phyloP scores from a whole-genome alignment of 352 stramenopile genomes.

The Phytophthora pluvialis region DNA sequence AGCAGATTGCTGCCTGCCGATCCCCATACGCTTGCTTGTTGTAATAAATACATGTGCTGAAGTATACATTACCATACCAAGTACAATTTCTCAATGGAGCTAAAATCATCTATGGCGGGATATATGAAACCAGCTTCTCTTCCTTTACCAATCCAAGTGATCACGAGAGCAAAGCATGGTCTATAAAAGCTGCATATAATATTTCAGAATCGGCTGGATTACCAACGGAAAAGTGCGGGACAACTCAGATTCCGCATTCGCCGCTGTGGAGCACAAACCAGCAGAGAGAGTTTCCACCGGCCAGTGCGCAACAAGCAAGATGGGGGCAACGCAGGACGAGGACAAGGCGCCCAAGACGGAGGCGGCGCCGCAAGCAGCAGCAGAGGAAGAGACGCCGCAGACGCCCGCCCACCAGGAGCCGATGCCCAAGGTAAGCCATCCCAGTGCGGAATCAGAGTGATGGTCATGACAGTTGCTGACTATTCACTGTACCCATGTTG shows the following conservation, averaged over 20 bases:
- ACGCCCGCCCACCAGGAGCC: background rate
- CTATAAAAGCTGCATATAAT: background rate
- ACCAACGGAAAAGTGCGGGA: slow-evolving; percentile 5
- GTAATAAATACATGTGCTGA: background rate
- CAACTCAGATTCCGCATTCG: slow-evolving; percentile 17
- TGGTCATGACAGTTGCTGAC: slow-evolving; percentile 16
- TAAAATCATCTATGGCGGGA: background rate
- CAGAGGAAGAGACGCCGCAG: slow-evolving; percentile 4
- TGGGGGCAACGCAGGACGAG: slow-evolving; percentile 14
- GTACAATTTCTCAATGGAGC: background rate
- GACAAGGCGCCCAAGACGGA: background rate
- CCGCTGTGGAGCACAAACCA: background rate
- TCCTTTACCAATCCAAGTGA: background rate
- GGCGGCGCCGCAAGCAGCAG: background rate
- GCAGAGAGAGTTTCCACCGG: background rate
- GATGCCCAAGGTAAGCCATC: slow-evolving; percentile 26
- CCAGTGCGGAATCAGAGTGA: slow-evolving; percentile 27
- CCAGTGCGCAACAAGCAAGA: slow-evolving; percentile 11
- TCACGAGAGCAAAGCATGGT: background rate
- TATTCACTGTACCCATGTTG: slow-evolving; percentile 12
- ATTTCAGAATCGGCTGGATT: slow-evolving; percentile 1
- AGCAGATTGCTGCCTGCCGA: background rate
- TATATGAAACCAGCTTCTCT: slow-evolving; percentile 5
- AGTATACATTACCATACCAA: background rate
- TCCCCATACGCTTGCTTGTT: background rate